Evolutionary conservation across 371 early-diverging fungal genomes (phyloP).

Genomic region (Mucor irregularis): DNA sequence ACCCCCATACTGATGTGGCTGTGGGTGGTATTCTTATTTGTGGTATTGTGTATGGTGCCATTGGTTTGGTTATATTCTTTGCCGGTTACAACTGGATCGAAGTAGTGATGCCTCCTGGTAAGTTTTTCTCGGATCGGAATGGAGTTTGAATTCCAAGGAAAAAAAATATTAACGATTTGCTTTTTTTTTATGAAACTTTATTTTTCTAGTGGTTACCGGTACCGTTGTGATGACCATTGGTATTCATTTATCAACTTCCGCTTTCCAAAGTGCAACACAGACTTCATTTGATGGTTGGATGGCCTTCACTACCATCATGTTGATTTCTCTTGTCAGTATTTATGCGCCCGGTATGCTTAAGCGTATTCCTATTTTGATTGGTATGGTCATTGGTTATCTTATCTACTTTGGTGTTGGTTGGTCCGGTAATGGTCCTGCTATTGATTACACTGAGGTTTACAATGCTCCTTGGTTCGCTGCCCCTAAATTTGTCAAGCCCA

Average conservation of each 20-base stretch:
- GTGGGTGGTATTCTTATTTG: constrained; percentile 56
- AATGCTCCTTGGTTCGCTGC: constrained; percentile 42
- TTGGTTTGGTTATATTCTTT: constrained; percentile 47
- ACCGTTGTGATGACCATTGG: constrained; percentile 62
- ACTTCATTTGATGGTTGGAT: constrained; percentile 58
- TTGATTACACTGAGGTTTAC: constrained; percentile 47
- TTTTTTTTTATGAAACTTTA: too few relatives aligned
- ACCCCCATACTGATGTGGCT: constrained; percentile 43
- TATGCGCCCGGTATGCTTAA: constrained; percentile 48
- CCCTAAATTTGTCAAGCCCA: constrained; percentile 34
- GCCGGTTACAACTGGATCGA: constrained; percentile 57
- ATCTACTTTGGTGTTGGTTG: constrained; percentile 45
- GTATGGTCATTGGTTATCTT: constrained; percentile 51
- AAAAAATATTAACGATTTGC: not conserved
- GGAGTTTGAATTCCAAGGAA: not conserved
- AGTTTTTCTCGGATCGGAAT: not conserved
- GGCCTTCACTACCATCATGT: constrained; percentile 51
- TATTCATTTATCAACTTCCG: constrained; percentile 50
- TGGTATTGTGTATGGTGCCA: constrained; percentile 45
- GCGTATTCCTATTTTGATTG: constrained; percentile 54
- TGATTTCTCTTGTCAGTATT: constrained; percentile 47
- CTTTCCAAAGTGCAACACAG: constrained; percentile 45
- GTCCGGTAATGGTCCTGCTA: constrained; percentile 42
- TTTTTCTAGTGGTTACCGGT: constrained; percentile 51
- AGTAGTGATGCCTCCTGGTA: constrained; percentile 59